Base-by-base conservation (phyloP, 2,329 filamentous ascomycete species). In the Parastagonospora avenae region DNA sequence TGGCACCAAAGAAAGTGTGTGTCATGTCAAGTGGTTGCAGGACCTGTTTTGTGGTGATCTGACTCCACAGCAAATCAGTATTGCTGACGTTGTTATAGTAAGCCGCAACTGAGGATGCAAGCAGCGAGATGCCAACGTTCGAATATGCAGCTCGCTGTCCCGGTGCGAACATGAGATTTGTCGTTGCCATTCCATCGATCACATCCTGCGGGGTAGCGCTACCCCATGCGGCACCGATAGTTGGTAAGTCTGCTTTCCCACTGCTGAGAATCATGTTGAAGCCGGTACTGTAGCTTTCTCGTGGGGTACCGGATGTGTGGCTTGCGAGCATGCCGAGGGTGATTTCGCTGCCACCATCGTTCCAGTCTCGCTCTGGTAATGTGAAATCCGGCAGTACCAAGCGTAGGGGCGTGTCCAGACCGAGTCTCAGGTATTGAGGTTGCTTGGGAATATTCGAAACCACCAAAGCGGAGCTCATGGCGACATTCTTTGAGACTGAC, bases 311-410 rank as follows among this genome's bases (percentile, higher is more conserved):
- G 4, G 63, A 60, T 8, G 52, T 71, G 14, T 71, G 67, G n/a
- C 61, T 68, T 4, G 65, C 67, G n/a, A 70, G 54, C 67, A 71
- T 69, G 3, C 57, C 49, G 27, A 71, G 38, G 0, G 67, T 69
- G 28, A 71, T 70, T 8, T 69, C 66, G 24, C 62, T 66, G 7
- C 68, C 68, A 2, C 68, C 68, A 47, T 66, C 57, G 14, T 57
- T 38, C 68, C 68, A 71, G 48, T 71, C 68, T 19, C 36, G 43
- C 10, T 60, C 32, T 2, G 55, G 59, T 0, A 71, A 51, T 4
- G 52, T 41, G 14, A 71, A 70, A 2, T 55, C 42, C 0, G 68
- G 65, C 8, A 71, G 57, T 0, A 65, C 39, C 4, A 41, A 29
- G 2, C 63, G 59, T 2, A 69, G 55, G 8, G 55, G 67, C 1